A percentile compares a stretch with the other conserved stretches of the same genome.
Conservation (phyloP, 2,329 filamentous ascomycete species). For the Botrytis sinoallii region DNA sequence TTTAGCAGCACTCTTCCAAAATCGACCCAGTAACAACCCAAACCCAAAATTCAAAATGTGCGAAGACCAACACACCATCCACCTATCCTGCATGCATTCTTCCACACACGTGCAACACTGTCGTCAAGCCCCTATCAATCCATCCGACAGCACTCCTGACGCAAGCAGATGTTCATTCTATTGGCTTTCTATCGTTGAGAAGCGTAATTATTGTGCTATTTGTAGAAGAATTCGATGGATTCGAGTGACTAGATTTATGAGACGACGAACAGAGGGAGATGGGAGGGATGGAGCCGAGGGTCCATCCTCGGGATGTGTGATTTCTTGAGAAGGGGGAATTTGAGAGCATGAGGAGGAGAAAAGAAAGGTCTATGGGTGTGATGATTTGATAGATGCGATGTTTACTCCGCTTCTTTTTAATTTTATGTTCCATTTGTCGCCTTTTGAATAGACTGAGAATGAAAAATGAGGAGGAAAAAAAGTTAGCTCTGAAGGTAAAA, state of each 20-base stretch:
- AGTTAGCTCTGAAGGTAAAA: too few relatives aligned
- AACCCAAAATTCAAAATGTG: background rate
- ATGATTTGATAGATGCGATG: background rate
- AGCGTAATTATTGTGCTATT: background rate
- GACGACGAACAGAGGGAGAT: background rate
- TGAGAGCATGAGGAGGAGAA: background rate
- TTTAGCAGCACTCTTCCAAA: too few relatives aligned
- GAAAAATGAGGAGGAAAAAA: too few relatives aligned
- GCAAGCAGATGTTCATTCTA: background rate
- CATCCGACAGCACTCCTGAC: background rate
- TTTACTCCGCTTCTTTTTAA: background rate
- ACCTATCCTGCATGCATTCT: background rate
- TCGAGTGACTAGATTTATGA: background rate
- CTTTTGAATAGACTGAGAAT: background rate
- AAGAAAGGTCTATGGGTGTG: background rate
- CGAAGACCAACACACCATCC: background rate
- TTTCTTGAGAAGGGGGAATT: background rate
- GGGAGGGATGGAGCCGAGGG: background rate
- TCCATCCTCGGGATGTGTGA: background rate
- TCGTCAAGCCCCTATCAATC: background rate
- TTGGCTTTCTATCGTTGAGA: background rate
- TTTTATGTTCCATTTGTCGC: background rate
- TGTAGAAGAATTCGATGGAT: background rate
- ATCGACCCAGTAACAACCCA: background rate
- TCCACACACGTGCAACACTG: background rate